phyloP scores from a whole-genome alignment of 116 monocot genomes.

The Cymodocea nodosa region DNA sequence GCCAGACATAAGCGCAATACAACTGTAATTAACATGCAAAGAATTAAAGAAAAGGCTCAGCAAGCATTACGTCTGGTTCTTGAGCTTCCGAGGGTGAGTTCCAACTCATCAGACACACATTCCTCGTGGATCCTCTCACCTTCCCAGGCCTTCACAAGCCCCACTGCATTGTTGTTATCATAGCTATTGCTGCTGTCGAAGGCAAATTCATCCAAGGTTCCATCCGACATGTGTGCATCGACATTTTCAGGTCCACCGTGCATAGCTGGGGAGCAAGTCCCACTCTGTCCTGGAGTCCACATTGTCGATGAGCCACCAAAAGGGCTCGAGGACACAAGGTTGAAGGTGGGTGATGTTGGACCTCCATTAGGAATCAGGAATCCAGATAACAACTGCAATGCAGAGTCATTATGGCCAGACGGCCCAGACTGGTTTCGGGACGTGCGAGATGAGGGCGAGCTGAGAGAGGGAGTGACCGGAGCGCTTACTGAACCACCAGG shows the following conservation, averaged over 20 bases:
- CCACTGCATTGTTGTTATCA: constrained; percentile 6
- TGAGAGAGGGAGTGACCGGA: constrained; percentile 63
- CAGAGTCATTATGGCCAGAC: constrained; percentile 26
- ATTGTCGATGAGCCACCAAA: constrained; percentile 46
- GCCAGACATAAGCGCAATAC: no score
- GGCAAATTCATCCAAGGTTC: constrained; percentile 43
- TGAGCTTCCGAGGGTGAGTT: constrained; percentile 61
- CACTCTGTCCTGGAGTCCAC: constrained; percentile 76
- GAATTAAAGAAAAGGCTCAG: no score
- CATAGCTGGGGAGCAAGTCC: constrained; percentile 45
- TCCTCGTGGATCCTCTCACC: constrained; percentile 75
- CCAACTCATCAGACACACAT: constrained; percentile 55
- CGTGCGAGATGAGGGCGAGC: constrained; percentile 41
- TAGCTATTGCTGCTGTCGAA: constrained; percentile 27
- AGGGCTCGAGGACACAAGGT: constrained; percentile 45
- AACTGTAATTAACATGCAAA: no score
- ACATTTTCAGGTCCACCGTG: constrained; percentile 1
- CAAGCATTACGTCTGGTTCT: constrained; percentile 19
- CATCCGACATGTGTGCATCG: constrained; percentile 27
- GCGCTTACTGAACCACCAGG: constrained; percentile 38
- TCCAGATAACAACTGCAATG: constrained; percentile 15
- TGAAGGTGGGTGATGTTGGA: constrained; percentile 59
- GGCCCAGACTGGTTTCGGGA: constrained; percentile 36
- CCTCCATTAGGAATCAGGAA: constrained; percentile 16
- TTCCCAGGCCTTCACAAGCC: constrained; percentile 65